Evolutionary conservation across 352 stramenopile species (phyloP), one percentile per base, ranked within the genome.

Genomic region (Phytophthora meadii): DNA sequence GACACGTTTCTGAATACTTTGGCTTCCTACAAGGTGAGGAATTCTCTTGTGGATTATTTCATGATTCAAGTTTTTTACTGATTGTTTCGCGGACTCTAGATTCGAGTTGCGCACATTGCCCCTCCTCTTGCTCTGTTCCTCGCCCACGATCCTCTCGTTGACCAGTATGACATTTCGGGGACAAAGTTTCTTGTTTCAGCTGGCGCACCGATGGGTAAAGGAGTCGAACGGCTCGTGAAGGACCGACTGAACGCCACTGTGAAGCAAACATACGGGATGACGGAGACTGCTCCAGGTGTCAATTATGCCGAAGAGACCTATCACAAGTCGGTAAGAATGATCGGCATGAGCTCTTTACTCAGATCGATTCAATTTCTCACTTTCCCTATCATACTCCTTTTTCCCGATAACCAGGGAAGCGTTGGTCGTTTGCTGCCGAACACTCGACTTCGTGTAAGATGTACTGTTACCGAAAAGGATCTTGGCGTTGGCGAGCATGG

Each of bases 91-190:
- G 8, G 19, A 36, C 11, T 36, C 10, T 56, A 82, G 74, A 83
- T 80, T 27, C 68, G 68, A 40, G 52, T 59, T 8, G 71, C 64
- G 1, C 74, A 84, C 58, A 86, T 98, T 45, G 95, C 98, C 2
- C 95, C 96, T 25, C 93, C 96, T 4, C 80, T 96, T 17, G 77
- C 87, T 2, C 49, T 94, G 3, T 91, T 87, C 59, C 74, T 98
- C 2, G 89, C 88, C 2, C 94, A 98, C 66, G 70, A 97, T 61
- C 92, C 93, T 4, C 42, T 97, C 3, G 89, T 98, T 8, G 92
- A 98, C 45, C 74, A 97, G 14, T 98, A 96, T 72, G 88, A 99
- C 64, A 73, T 98, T 15, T 89, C 74, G 1, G 88, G 76, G 19
- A 83, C 97, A 1, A 30, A 88, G 37, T 79, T 78, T 19, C 78